These are phyloP conservation scores for Porphyrellus sp. DNA, from an alignment of 1,284 basidiomycete genomes.

Conservation along the genomic window DNA sequence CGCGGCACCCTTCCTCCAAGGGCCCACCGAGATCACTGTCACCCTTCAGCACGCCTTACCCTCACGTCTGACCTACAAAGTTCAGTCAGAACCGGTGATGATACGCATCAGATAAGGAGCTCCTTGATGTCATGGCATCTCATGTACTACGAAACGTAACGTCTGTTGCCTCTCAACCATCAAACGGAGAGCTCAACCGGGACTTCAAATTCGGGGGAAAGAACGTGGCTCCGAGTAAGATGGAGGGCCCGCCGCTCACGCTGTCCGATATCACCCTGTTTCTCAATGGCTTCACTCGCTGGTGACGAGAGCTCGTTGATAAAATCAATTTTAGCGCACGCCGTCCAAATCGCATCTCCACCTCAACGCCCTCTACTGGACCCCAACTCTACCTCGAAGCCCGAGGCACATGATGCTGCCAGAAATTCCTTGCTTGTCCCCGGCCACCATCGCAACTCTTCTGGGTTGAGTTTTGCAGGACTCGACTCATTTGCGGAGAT, in stretches of 20 bases:
- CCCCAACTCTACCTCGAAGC: constrained; percentile 46
- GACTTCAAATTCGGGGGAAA: constrained; percentile 72
- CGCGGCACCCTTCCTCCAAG: constrained; percentile 48
- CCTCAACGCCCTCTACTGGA: constrained; percentile 39
- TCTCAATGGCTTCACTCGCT: constrained; percentile 45
- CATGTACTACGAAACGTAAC: constrained; percentile 30
- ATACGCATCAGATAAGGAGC: constrained; percentile 38
- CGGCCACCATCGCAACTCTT: constrained; percentile 48
- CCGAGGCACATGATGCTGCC: constrained; percentile 24
- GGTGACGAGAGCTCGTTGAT: constrained; percentile 56
- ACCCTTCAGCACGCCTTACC: constrained; percentile 73
- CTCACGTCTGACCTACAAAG: constrained; percentile 74
- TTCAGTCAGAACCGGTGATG: constrained; percentile 82
- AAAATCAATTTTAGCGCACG: constrained; percentile 57
- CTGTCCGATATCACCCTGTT: constrained; percentile 68
- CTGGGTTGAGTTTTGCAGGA: constrained; percentile 62
- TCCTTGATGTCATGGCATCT: constrained; percentile 26
- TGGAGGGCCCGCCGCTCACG: constrained; percentile 39
- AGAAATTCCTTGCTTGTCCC: constrained; percentile 12
- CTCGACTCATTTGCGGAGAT: constrained; percentile 74
- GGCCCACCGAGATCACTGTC: constrained; percentile 52
- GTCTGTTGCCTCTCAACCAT: constrained; percentile 46
- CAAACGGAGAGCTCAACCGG: constrained; percentile 61
- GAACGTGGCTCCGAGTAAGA: constrained; percentile 30
- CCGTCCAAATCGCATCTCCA: constrained; percentile 35